These are phyloP conservation scores for Candida loeiensis DNA, from an alignment of 805 yeast species.

Conservation along the genomic window DNA sequence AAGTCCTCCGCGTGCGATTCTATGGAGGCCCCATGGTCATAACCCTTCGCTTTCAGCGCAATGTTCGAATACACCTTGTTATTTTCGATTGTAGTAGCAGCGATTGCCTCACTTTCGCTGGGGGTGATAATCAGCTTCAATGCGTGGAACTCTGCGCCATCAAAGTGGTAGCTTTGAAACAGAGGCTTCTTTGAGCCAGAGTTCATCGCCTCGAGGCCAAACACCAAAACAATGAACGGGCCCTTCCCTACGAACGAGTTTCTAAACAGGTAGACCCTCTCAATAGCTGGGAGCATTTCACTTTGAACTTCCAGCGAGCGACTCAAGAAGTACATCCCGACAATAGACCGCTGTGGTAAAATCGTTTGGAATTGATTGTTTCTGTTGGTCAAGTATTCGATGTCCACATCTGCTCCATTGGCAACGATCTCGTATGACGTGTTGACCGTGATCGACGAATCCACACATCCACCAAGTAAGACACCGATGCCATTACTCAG, in stretches of 20 bases:
- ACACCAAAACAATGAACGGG: slow-evolving; percentile 3
- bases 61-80: slow-evolving; percentile 23
- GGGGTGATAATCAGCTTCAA: slow-evolving; percentile 19
- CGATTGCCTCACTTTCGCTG: slow-evolving; percentile 30
- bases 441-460: slow-evolving; percentile 12
- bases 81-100: slow-evolving; percentile 30
- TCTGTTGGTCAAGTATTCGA: slow-evolving; percentile 22
- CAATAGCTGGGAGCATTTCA: not conserved
- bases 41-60: slow-evolving; percentile 6
- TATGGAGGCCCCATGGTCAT: slow-evolving; percentile 7
- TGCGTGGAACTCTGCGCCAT: slow-evolving; percentile 1
- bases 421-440: slow-evolving; percentile 30
- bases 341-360: slow-evolving; percentile 22
- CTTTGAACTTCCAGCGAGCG: not conserved
- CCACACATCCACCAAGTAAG: slow-evolving; percentile 22
- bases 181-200: not conserved
- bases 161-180: slow-evolving; percentile 4
- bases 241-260: not conserved
- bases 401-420: slow-evolving; percentile 17
- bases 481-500: slow-evolving; percentile 22
- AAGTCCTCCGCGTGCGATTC: slow-evolving; percentile 13
- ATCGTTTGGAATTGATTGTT: slow-evolving; percentile 27
- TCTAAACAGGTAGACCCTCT: slow-evolving; percentile 3
- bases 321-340: slow-evolving; percentile 31
- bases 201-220: not conserved